These are phyloP conservation scores for Fraxinus sp. DNA, from an alignment of 305 asterid species.

Conservation along the genomic window DNA sequence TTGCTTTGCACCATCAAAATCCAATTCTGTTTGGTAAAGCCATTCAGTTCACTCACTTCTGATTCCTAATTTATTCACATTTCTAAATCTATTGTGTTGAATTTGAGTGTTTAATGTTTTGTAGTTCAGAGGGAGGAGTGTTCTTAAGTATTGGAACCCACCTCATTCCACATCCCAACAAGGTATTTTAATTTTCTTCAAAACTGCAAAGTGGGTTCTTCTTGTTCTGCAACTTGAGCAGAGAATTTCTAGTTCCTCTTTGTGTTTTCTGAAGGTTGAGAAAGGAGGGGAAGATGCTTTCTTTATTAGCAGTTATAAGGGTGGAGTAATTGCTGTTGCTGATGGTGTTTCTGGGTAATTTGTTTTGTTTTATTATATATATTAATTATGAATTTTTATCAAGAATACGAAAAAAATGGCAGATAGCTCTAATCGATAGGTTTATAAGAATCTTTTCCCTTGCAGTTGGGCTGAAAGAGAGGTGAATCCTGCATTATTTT, in stretches of 20 bases:
- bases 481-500: conserved; percentile 81
- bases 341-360: conserved; percentile 88
- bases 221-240: neutral
- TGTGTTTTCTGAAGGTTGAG: conserved; percentile 48
- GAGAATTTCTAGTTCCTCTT: neutral
- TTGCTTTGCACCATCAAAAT: conserved; percentile 26
- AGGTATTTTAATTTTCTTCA: conserved; percentile 35
- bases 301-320: conserved; percentile 58
- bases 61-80: conserved; percentile 1
- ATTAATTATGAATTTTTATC: neutral
- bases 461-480: conserved; percentile 82
- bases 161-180: conserved; percentile 79
- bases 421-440: conserved; percentile 6
- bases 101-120: conserved; percentile 1
- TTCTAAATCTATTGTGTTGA: neutral
- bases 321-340: conserved; percentile 83
- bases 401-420: neutral
- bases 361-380: neutral
- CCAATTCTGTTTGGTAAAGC: conserved; percentile 37
- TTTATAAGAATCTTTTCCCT: conserved; percentile 2
- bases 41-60: neutral
- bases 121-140: conserved; percentile 46
- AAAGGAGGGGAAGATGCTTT: conserved; percentile 93
- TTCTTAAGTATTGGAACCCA: conserved; percentile 64
- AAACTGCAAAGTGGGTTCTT: neutral